These are phyloP conservation scores for Millerozyma acaciae DNA, from an alignment of 805 yeast species.

Conservation along the genomic window DNA sequence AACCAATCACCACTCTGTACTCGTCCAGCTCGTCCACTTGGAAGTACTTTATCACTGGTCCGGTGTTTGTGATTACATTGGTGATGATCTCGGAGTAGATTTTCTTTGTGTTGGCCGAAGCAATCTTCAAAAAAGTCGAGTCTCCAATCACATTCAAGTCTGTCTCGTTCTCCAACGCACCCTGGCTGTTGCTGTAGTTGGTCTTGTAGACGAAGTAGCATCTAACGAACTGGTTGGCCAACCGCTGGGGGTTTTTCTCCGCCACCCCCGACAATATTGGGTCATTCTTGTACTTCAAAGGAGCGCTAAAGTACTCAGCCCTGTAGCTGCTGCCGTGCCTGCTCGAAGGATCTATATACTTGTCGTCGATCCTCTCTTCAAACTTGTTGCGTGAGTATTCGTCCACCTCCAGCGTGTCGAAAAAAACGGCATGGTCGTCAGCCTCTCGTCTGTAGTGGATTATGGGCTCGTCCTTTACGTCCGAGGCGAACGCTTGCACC, in stretches of 20 bases:
- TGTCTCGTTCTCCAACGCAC: constrained; percentile 30
- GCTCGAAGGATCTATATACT: constrained; percentile 60
- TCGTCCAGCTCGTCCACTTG: constrained; percentile 78
- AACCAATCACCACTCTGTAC: constrained; percentile 85
- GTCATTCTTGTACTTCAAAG: constrained; percentile 44
- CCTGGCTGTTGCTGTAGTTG: constrained; percentile 17
- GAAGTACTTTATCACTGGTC: constrained; percentile 88
- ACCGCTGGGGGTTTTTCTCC: constrained; percentile 25
- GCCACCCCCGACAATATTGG: constrained; percentile 41
- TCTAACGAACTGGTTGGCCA: constrained; percentile 49
- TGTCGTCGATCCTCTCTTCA: constrained; percentile 77
- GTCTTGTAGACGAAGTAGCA: constrained; percentile 85
- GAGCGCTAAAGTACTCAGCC: constrained; percentile 75
- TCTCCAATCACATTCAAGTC: constrained; percentile 74
- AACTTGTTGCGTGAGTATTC: constrained; percentile 43
- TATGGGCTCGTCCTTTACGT: constrained; percentile 39
- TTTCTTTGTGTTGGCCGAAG: constrained; percentile 73
- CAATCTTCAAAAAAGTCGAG: constrained; percentile 68
- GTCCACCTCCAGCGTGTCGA: constrained; percentile 63
- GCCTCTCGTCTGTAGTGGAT: constrained; percentile 78
- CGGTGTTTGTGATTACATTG: constrained; percentile 69
- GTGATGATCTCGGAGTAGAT: constrained; percentile 70
- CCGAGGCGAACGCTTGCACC: constrained; percentile 63
- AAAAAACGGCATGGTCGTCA: constrained; percentile 85
- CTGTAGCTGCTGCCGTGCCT: constrained; percentile 48